A percentile compares a stretch with the other conserved stretches of the same genome.
Evolutionary conservation across 2,329 filamentous ascomycete genomes (phyloP).

Genomic region (Apiospora arundinis): DNA sequence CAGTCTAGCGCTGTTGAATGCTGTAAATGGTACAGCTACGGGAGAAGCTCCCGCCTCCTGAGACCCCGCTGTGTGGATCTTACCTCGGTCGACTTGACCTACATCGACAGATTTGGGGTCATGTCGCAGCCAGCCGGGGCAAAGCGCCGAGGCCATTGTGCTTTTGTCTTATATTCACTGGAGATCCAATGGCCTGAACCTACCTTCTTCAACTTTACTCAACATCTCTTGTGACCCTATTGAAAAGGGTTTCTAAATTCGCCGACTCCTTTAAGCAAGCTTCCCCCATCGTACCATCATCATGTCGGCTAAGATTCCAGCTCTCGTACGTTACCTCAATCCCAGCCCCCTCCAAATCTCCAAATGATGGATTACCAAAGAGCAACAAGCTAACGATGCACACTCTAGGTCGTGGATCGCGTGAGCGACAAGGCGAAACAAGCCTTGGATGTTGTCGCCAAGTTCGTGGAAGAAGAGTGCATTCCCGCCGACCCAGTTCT

Average conservation of each 20-base stretch:
- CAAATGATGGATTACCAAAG: neutral
- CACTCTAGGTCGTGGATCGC: conserved; percentile 53
- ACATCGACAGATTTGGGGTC: conserved; percentile 12
- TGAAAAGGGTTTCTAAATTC: neutral
- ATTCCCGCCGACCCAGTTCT: conserved; percentile 84
- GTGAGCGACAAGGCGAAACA: conserved; percentile 87
- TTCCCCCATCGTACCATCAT: conserved; percentile 22
- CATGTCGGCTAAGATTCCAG: conserved; percentile 41
- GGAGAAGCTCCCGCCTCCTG: conserved; percentile 18
- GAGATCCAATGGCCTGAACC: neutral
- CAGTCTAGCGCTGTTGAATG: conserved; percentile 21
- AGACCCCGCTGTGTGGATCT: conserved; percentile 24
- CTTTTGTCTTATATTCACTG: neutral
- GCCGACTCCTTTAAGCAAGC: neutral
- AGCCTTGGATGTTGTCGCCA: conserved; percentile 86
- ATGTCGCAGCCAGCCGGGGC: conserved; percentile 13
- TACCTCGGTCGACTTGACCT: conserved; percentile 25
- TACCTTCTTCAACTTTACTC: neutral
- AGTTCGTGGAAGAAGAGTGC: conserved; percentile 97
- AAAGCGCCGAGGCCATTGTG: conserved; percentile 1
- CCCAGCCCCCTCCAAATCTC: conserved; percentile 25
- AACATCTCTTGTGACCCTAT: neutral
- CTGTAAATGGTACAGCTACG: neutral
- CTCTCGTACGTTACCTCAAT: conserved; percentile 35
- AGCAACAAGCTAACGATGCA: neutral